Conservation (phyloP, 306 rosid species). For the Macrotyloma uniflorum region DNA sequence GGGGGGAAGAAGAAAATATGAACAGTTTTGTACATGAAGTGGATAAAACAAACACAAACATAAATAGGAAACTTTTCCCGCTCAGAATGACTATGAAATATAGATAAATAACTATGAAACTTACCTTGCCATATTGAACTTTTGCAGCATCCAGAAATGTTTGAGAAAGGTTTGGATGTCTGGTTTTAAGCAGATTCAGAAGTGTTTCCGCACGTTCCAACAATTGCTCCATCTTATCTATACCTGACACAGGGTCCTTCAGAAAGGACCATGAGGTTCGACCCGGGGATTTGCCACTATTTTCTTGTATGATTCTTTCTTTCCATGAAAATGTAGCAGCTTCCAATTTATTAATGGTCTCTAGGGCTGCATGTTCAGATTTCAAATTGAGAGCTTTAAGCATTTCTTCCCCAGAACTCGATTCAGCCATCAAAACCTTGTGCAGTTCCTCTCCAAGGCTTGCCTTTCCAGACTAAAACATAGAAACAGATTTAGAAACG, state of each 20-base stretch:
- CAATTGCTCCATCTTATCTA: constrained; percentile 57
- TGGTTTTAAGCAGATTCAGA: constrained; percentile 60
- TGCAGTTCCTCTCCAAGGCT: constrained; percentile 69
- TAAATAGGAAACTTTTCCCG: not conserved
- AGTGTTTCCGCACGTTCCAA: constrained; percentile 65
- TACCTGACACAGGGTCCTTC: constrained; percentile 61
- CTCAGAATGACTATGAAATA: not conserved
- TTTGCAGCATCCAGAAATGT: constrained; percentile 82
- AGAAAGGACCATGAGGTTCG: constrained; percentile 79
- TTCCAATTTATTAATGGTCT: constrained; percentile 71
- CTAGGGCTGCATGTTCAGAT: constrained; percentile 72
- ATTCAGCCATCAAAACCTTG: constrained; percentile 57
- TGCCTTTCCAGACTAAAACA: constrained; percentile 74
- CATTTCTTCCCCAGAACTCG: constrained; percentile 57
- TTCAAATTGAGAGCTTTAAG: constrained; percentile 59
- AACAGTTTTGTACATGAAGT: not conserved
- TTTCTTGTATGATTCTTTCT: constrained; percentile 62
- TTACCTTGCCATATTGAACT: constrained; percentile 84
- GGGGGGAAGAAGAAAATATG: not conserved
- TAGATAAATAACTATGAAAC: constrained; percentile 11
- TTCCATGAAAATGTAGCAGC: constrained; percentile 78
- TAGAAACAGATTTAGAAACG: constrained; percentile 17
- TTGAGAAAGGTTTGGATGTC: constrained; percentile 78
- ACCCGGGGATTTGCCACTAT: constrained; percentile 59
- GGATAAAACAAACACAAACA: not conserved